A percentile compares a stretch with the other conserved stretches of the same genome.
Evolutionary conservation across 2,329 filamentous ascomycete genomes (phyloP).

Genomic region (Apiospora rasikravindrae): DNA sequence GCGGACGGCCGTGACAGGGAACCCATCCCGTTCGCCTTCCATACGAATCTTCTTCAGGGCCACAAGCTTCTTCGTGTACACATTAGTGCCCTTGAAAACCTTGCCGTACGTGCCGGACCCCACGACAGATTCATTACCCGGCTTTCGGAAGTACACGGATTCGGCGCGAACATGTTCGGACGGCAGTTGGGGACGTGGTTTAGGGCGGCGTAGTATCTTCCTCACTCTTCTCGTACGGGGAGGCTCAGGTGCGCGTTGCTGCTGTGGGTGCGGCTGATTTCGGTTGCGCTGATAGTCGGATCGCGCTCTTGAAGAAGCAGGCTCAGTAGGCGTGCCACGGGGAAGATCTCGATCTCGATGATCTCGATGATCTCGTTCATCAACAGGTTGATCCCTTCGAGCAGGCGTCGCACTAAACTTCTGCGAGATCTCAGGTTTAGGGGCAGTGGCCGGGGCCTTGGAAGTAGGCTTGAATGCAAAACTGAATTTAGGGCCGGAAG

Average conservation of each 20-base stretch:
- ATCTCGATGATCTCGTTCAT: slow-evolving; percentile 36
- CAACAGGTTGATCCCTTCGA: slow-evolving; percentile 51
- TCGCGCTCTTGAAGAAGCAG: slow-evolving; percentile 38
- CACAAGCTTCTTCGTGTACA: slow-evolving; percentile 85
- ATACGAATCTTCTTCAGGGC: slow-evolving; percentile 91
- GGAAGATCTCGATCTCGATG: slow-evolving; percentile 35
- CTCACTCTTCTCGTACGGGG: slow-evolving; percentile 67
- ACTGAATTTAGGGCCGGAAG: slow-evolving; percentile 74
- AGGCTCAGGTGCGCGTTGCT: slow-evolving; percentile 35
- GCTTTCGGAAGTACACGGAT: slow-evolving; percentile 93
- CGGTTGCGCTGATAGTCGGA: slow-evolving; percentile 36
- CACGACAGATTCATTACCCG: slow-evolving; percentile 95
- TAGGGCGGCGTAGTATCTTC: slow-evolving; percentile 72
- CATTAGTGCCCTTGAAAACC: slow-evolving; percentile 91
- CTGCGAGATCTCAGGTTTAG: slow-evolving; percentile 70
- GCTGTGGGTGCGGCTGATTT: slow-evolving; percentile 24
- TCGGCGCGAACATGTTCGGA: slow-evolving; percentile 78
- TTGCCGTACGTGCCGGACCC: slow-evolving; percentile 96
- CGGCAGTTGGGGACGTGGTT: slow-evolving; percentile 76
- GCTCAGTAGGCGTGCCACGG: slow-evolving; percentile 38
- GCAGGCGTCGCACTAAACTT: slow-evolving; percentile 70
- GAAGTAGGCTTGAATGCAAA: slow-evolving; percentile 86
- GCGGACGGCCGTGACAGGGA: slow-evolving; percentile 87
- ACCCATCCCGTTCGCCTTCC: slow-evolving; percentile 90
- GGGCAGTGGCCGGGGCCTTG: slow-evolving; percentile 60